A percentile compares a stretch with the other conserved stretches of the same genome.
Evolutionary conservation across 1,139 yeast genomes (phyloP).

Genomic region (Casaregolazyma lundiana): DNA sequence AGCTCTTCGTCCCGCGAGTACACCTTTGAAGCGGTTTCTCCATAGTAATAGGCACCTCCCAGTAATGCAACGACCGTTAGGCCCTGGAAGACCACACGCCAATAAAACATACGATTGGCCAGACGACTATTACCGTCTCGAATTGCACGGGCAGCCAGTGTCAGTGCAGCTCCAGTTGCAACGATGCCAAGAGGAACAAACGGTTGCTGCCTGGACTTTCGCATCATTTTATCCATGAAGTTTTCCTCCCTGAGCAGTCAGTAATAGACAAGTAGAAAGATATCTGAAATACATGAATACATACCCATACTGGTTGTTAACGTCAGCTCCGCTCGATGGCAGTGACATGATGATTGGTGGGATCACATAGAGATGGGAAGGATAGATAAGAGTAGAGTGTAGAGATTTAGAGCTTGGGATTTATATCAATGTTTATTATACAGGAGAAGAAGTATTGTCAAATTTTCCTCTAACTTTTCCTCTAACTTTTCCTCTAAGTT

Average conservation of each 20-base stretch:
- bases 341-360: constrained; percentile 2
- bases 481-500: too few relatives aligned
- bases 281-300: neutral
- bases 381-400: neutral
- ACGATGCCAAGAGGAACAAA: constrained; percentile 69
- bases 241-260: constrained; percentile 7
- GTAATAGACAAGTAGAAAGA: too few relatives aligned
- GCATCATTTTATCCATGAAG: constrained; percentile 26
- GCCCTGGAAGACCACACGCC: constrained; percentile 85
- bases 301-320: constrained; percentile 4
- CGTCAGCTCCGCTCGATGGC: constrained; percentile 4
- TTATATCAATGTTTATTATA: too few relatives aligned
- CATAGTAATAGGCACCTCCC: constrained; percentile 68
- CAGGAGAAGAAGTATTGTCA: neutral
- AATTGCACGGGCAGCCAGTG: constrained; percentile 71
- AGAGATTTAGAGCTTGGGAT: neutral
- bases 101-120: constrained; percentile 83
- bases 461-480: neutral
- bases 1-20: constrained; percentile 49
- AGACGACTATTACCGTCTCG: constrained; percentile 65
- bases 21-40: constrained; percentile 37
- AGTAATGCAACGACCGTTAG: constrained; percentile 77
- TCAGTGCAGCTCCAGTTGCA: constrained; percentile 76
- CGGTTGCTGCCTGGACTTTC: constrained; percentile 36
- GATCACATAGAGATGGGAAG: neutral